Evolutionary conservation across 164 flowering plant genomes (phyloP).

Genomic region (Pachysandra terminalis): DNA sequence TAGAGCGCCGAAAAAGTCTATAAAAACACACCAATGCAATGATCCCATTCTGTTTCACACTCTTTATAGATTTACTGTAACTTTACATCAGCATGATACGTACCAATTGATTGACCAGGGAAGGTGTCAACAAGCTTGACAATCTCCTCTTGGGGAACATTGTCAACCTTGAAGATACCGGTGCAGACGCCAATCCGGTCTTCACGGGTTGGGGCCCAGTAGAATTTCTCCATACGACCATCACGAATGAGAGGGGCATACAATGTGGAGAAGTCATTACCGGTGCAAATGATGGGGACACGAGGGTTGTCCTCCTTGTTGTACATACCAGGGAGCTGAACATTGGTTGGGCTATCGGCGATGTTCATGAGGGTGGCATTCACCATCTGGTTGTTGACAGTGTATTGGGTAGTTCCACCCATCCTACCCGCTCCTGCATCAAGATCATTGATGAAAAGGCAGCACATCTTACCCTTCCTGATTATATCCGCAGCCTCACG

Average conservation of each 20-base stretch:
- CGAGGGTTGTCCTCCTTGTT: conserved; percentile 46
- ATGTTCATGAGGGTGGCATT: conserved; percentile 59
- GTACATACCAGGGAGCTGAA: conserved; percentile 55
- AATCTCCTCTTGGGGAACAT: conserved; percentile 28
- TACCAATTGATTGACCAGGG: conserved; percentile 51
- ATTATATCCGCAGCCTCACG: conserved; percentile 51
- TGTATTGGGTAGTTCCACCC: conserved; percentile 52
- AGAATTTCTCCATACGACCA: conserved; percentile 58
- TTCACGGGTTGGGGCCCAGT: conserved; percentile 51
- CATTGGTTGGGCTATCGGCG: conserved; percentile 52
- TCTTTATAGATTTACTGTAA: not conserved
- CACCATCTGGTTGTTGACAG: conserved; percentile 60
- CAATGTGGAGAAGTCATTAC: conserved; percentile 51
- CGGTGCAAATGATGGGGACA: conserved; percentile 50
- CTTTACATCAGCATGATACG: not conserved
- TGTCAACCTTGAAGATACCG: conserved; percentile 37
- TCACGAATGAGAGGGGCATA: conserved; percentile 61
- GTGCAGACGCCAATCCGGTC: conserved; percentile 47
- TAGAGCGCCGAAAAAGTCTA: conserved; percentile 53
- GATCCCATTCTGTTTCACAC: not conserved
- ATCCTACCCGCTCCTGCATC: conserved; percentile 53
- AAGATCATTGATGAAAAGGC: conserved; percentile 49
- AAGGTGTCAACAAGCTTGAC: conserved; percentile 38
- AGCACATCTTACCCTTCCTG: conserved; percentile 47
- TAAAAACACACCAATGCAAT: not conserved